Conservation (phyloP, 306 rosid genomes). For the Geum urbanum region DNA sequence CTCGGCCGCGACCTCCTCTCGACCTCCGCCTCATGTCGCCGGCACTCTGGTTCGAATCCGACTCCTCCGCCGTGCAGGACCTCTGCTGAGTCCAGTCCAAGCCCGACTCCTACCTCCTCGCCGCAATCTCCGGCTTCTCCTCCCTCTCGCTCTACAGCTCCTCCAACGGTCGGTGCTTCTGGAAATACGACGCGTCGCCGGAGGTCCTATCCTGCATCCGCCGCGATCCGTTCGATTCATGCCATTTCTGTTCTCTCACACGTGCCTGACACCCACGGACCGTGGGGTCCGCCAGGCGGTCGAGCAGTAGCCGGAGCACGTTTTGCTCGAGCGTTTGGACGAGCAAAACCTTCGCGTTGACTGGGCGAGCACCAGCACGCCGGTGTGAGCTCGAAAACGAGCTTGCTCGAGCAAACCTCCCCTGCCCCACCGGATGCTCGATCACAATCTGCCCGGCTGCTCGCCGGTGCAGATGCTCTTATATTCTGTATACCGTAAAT, state of each 20-base stretch:
- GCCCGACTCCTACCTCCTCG: constrained; percentile 57
- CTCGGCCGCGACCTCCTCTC: constrained; percentile 73
- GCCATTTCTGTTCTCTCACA: constrained; percentile 88
- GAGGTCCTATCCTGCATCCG: constrained; percentile 72
- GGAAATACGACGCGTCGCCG: constrained; percentile 81
- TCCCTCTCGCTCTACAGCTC: constrained; percentile 56
- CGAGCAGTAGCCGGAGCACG: too few species aligned
- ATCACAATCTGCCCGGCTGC: too few species aligned
- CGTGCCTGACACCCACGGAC: too few species aligned
- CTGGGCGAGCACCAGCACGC: too few species aligned
- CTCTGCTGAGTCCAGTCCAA: constrained; percentile 85
- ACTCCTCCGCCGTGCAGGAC: constrained; percentile 66
- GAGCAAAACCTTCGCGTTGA: too few species aligned
- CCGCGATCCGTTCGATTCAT: constrained; percentile 86
- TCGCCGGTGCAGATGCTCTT: too few species aligned
- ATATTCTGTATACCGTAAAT: too few species aligned
- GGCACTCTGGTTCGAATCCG: constrained; percentile 67
- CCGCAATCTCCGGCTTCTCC: constrained; percentile 70
- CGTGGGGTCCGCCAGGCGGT: too few species aligned
- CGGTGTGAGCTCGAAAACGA: too few species aligned
- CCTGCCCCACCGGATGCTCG: too few species aligned
- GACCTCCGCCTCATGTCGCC: constrained; percentile 65
- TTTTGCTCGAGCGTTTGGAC: too few species aligned
- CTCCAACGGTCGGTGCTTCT: constrained; percentile 66
- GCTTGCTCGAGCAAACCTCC: too few species aligned